Conservation (phyloP, 2,329 filamentous ascomycete genomes). For the Laburnicola sp. region DNA sequence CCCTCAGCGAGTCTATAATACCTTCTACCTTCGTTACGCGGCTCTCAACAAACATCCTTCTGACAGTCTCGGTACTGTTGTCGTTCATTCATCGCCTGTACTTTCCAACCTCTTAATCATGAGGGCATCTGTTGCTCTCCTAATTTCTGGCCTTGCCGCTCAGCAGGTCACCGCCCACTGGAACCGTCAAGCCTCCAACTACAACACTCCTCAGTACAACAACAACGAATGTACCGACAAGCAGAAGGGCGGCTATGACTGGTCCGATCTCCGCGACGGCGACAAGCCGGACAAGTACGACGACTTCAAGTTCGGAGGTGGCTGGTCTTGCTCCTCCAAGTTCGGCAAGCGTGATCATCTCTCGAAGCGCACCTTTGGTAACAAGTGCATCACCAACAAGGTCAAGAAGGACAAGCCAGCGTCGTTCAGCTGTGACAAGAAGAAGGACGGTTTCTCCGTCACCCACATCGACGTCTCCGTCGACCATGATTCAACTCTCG, state of each 20-base stretch:
- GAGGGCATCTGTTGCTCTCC: conserved; percentile 49
- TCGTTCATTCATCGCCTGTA: conserved; percentile 18
- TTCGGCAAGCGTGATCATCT: conserved; percentile 62
- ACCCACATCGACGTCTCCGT: conserved; percentile 71
- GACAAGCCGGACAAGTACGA: conserved; percentile 57
- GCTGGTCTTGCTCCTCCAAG: conserved; percentile 68
- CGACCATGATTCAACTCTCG: conserved; percentile 75
- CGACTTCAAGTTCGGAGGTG: conserved; percentile 66
- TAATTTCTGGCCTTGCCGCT: conserved; percentile 52
- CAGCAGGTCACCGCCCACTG: conserved; percentile 55
- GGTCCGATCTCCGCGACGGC: conserved; percentile 59
- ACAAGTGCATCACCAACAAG: conserved; percentile 49
- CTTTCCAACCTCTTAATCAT: conserved; percentile 39
- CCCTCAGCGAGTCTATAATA: conserved; percentile 28
- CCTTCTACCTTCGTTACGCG: conserved; percentile 28
- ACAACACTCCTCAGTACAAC: conserved; percentile 69
- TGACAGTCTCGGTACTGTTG: conserved; percentile 21
- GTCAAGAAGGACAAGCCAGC: conserved; percentile 57
- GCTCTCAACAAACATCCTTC: conserved; percentile 19
- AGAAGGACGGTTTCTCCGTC: conserved; percentile 68
- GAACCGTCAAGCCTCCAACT: conserved; percentile 57
- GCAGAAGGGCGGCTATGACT: conserved; percentile 73
- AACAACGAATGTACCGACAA: conserved; percentile 75
- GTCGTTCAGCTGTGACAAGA: conserved; percentile 67
- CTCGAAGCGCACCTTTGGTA: conserved; percentile 50